phyloP scores from a whole-genome alignment of 2,329 filamentous ascomycete species.

The Cylindrodendrum hubeiense region DNA sequence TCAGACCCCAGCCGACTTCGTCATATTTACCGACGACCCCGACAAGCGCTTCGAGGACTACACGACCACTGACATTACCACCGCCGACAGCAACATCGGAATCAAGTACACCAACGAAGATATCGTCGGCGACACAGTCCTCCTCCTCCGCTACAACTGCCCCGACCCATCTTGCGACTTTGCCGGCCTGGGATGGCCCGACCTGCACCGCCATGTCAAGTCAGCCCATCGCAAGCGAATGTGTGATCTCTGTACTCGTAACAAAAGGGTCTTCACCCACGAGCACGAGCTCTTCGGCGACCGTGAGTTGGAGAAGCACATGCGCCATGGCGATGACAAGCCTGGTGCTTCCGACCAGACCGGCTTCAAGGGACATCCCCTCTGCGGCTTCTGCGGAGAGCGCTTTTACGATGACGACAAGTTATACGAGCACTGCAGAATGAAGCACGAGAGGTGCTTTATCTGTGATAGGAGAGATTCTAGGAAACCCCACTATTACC shows the following conservation, averaged over 20 bases:
- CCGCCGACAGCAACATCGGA: slow-evolving; percentile 85
- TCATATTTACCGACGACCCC: slow-evolving; percentile 91
- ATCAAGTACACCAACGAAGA: slow-evolving; percentile 91
- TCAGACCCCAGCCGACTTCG: slow-evolving; percentile 78
- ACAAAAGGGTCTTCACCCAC: slow-evolving; percentile 99
- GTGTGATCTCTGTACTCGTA: slow-evolving; percentile 89
- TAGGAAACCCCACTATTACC: slow-evolving; percentile 88
- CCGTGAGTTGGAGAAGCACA: slow-evolving; percentile 85
- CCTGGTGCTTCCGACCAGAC: slow-evolving; percentile 92
- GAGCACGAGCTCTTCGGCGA: slow-evolving; percentile 93
- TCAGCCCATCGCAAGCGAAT: slow-evolving; percentile 86
- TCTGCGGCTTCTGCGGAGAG: slow-evolving; percentile 92
- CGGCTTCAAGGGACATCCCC: slow-evolving; percentile 94
- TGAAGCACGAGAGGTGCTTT: slow-evolving; percentile 95
- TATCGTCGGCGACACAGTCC: slow-evolving; percentile 90
- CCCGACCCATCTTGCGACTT: slow-evolving; percentile 85
- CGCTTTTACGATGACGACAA: slow-evolving; percentile 98
- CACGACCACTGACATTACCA: slow-evolving; percentile 76
- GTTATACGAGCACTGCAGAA: slow-evolving; percentile 91
- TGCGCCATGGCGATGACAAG: slow-evolving; percentile 90
- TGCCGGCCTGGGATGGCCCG: slow-evolving; percentile 76
- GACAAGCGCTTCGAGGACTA: slow-evolving; percentile 91
- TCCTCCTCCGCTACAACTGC: slow-evolving; percentile 94
- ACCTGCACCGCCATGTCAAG: slow-evolving; percentile 81
- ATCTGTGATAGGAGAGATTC: slow-evolving; percentile 83